Conservation (phyloP, 352 stramenopile genomes). For the Pythium rhizo-oryzae region DNA sequence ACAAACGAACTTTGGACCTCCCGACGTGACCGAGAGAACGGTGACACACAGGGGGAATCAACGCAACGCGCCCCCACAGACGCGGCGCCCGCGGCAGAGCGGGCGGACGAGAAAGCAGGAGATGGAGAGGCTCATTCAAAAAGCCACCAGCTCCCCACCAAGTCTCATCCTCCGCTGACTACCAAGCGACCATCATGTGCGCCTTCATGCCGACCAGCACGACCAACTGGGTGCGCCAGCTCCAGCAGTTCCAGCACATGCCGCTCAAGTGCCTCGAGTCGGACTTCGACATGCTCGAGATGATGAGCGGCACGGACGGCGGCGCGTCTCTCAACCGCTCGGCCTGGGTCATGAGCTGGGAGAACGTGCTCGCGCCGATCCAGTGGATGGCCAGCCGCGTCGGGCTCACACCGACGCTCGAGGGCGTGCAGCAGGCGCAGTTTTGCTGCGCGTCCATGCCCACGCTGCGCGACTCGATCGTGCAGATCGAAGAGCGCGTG, state of each 20-base stretch:
- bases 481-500: constrained; percentile 39
- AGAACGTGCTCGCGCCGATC: constrained; percentile 52
- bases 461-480: constrained; percentile 27
- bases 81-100: background rate
- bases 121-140: background rate
- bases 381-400: constrained; percentile 42
- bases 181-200: background rate
- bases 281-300: constrained; percentile 33
- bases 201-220: constrained; percentile 12
- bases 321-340: constrained; percentile 18
- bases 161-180: background rate
- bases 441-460: constrained; percentile 27
- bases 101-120: background rate
- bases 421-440: constrained; percentile 31
- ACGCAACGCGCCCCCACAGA: no score
- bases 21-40: no score
- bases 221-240: constrained; percentile 31
- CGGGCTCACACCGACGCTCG: constrained; percentile 28
- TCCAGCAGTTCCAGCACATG: constrained; percentile 26
- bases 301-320: constrained; percentile 32
- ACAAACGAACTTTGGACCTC: background rate
- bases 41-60: no score
- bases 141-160: constrained; percentile 6
- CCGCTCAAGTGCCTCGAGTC: constrained; percentile 24
- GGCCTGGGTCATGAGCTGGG: constrained; percentile 50